Evolutionary conservation across 2,329 filamentous ascomycete genomes (phyloP), one percentile per base, ranked within the genome.

Genomic region (Fusarium buxicola): DNA sequence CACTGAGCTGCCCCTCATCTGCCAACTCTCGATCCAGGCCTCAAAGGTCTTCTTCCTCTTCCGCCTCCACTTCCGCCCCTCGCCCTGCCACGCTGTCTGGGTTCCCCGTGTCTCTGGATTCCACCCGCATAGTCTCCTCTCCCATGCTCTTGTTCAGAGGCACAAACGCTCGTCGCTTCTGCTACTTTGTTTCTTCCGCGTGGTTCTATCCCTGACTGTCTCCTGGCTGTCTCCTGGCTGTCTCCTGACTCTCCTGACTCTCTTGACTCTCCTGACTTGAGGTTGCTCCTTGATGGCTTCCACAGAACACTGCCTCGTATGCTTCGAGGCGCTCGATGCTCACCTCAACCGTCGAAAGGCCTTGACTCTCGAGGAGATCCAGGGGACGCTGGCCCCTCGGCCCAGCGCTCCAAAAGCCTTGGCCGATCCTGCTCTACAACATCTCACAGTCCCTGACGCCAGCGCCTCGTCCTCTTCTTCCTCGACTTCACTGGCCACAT

Each of bases 291-390:
- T 55, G 66, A 98, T 98, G 94, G 94, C 95, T 44, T 90, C 90
- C 55, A 79, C 86, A 70, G 89, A 89, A 58, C 94, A 98, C 78
- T 97, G 94, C 77, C 88, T 94, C 72, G 94, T 89, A 78, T 97
- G 94, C 81, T 98, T 99, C 82, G 95, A 99, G 78, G 84, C 84
- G 35, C 87, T 99, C 32, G 84, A 87, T 45, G 90, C 94, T 50
- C 86, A 88, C 59, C 91, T 96, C 67, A 86, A 92, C 67, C 80
- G 84, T 63, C 89, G 89, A 60, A 82, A 88, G 56, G 80, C 91
- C 10, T 81, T 93, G 69, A 83, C 81, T 44, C 86, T 98, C 21
- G 75, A 81, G 38, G 82, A 89, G 63, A 84, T 97, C 58, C 86
- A 94, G 77, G 80, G 86, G 15, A 86, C 90, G 8, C 96, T 80